Evolutionary conservation across 1,139 yeast species (phyloP).

Genomic region (Yamadazyma trypodendri): DNA sequence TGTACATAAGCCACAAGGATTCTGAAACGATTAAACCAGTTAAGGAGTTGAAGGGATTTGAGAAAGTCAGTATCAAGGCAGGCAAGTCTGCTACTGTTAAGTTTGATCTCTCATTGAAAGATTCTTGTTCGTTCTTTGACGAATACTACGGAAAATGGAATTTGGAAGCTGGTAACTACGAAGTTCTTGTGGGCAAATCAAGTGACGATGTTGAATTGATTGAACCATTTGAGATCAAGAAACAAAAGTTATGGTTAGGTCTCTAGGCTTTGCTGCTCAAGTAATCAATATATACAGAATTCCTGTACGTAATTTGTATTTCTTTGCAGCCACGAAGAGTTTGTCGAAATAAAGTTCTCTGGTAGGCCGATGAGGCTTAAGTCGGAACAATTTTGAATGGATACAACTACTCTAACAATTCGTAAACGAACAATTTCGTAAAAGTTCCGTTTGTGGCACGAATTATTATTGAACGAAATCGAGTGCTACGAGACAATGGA

Average conservation of each 20-base stretch:
- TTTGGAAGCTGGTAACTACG: slow-evolving; percentile 14
- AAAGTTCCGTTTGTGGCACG: too few relatives aligned
- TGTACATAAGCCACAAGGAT: slow-evolving; percentile 38
- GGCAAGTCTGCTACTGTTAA: slow-evolving; percentile 36
- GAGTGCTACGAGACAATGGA: too few relatives aligned
- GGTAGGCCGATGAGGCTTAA: too few relatives aligned
- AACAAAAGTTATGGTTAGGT: slow-evolving; percentile 21
- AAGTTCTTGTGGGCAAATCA: slow-evolving; percentile 41
- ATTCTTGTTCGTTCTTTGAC: slow-evolving; percentile 55
- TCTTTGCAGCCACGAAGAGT: too few relatives aligned
- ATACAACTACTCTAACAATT: too few relatives aligned
- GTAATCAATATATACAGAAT: too few relatives aligned
- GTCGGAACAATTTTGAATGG: too few relatives aligned
- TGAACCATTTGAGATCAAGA: slow-evolving; percentile 29
- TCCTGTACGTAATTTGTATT: too few relatives aligned
- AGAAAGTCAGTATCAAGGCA: slow-evolving; percentile 41
- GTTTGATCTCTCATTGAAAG: slow-evolving; percentile 37
- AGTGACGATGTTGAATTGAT: slow-evolving; percentile 26
- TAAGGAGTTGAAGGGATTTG: slow-evolving; percentile 57
- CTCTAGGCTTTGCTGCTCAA: slow-evolving; percentile 6
- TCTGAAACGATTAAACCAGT: slow-evolving; percentile 48
- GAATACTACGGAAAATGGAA: slow-evolving; percentile 41
- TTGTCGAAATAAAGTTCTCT: too few relatives aligned
- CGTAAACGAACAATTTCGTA: too few relatives aligned
- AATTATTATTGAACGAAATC: too few relatives aligned